Conservation (phyloP, 2,329 filamentous ascomycete genomes). For the Xylariaceae sp. region DNA sequence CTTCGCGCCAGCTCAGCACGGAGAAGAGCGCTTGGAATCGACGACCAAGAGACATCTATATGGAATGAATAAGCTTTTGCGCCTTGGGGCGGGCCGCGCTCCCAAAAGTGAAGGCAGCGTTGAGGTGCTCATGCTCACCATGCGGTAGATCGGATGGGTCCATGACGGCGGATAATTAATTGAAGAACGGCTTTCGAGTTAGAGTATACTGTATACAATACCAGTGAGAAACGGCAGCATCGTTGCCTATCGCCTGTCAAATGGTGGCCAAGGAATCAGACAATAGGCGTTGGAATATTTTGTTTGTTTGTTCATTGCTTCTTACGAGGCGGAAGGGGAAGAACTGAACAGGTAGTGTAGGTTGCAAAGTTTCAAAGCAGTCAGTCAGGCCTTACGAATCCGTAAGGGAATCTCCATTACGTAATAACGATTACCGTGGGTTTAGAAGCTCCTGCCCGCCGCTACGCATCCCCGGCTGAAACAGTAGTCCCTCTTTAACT, state of each 20-base stretch:
- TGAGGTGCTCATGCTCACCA: conserved; percentile 12
- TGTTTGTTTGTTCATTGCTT: not conserved
- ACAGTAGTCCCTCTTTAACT: no score
- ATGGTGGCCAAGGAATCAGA: not conserved
- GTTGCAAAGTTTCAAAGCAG: no score
- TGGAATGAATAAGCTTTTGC: not conserved
- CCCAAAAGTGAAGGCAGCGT: not conserved
- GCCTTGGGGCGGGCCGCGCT: not conserved
- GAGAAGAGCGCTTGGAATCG: conserved; percentile 47
- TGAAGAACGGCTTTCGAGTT: not conserved
- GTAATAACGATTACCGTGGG: no score
- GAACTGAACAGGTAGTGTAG: not conserved
- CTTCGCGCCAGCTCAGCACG: conserved; percentile 49
- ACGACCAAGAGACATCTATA: conserved; percentile 40
- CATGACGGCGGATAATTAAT: conserved; percentile 1
- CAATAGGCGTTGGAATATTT: not conserved
- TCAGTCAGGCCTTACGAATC: no score
- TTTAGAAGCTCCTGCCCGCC: no score
- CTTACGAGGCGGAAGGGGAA: not conserved
- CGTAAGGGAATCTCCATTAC: no score
- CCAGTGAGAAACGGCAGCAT: conserved; percentile 3
- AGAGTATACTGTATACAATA: not conserved
- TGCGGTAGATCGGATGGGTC: conserved; percentile 1
- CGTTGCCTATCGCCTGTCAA: conserved; percentile 1
- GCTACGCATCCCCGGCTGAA: no score